Base-by-base conservation (phyloP, 106 monocot species). In the Vanilla planifolia region DNA sequence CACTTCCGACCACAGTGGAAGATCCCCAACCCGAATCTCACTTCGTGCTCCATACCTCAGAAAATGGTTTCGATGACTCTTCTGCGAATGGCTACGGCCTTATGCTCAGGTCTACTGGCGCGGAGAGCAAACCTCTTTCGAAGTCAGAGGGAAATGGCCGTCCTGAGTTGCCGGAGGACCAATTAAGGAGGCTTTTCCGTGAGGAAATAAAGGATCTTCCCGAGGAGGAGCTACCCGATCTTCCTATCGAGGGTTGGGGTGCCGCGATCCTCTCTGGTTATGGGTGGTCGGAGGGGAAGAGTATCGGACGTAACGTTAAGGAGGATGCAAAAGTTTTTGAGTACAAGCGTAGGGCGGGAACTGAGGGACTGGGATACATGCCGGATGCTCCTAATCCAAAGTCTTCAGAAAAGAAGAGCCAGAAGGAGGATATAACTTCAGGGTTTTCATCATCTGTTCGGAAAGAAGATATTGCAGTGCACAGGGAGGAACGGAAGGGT, bases 241-340 rank as follows among this genome's bases (percentile, higher is more conserved):
- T 88, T 5, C 21, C 84, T 0, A 81, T 98, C 0, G 92, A 84
- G 58, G 83, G 67, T 15, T 91, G 85, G 55, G 84, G 63, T 14
- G 84, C 61, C 8, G 88, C 92, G 0, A 19, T 88, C 29, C 79
- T 98, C 13, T 62, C 67, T 0, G 98, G 88, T 9, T 88, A 85
- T 1, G 98, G 98, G 4, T 98, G 98, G 98, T 62, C 71, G 41
- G 77, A 88, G 40, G 98, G 98, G 10, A 74, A 77, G 48, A 81
- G 71, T 20, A 66, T 98, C 15, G 98, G 92, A 15, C 63, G 75
- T 36, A 84, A 85, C 48, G 48, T 55, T 7, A 87, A 77, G 58
- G 77, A 48, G 13, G 98, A 98, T 39, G 61, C 79, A 23, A 81
- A 81, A 48, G 62, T 88, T 43, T 75, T 82, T 6, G 74, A 98